Evolutionary conservation across 2,329 filamentous ascomycete genomes (phyloP), one percentile per base, ranked within the genome.

Genomic region (Curvularia eragrostidis): DNA sequence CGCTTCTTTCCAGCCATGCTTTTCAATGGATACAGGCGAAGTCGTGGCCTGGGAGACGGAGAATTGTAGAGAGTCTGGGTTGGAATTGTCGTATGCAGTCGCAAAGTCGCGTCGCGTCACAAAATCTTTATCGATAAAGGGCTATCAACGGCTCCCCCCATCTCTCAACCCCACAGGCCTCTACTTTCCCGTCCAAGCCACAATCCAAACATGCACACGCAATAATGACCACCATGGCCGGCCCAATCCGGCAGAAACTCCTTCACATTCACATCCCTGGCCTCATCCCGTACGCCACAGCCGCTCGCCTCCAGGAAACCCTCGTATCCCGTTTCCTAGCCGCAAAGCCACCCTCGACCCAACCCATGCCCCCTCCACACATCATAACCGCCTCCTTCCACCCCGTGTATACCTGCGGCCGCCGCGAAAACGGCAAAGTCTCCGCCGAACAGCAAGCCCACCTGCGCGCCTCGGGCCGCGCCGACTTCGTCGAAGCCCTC

Each of bases 401-500:
- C 32, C 92, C 93, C 1, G 91, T 93, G 46, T 97, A 95, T 78
- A 97, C 94, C 13, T 90, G 93, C 64, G 95, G 95, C 53, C 89
- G 94, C 5, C 90, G 95, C 30, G 93, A 97, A 70, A 68, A 80
- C 73, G 67, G 76, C 63, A 75, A 79, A 2, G 77, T 91, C 3
- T 78, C 80, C 1, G 50, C 69, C 0, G 64, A 69, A 1, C 84
- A 89, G 65, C 75, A 79, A 1, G 71, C 56, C 26, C 73, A 75
- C 63, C 67, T 82, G 32, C 68, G 78, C 44, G 63, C 71, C 30
- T 57, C 74, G 30, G 79, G 79, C 34, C 66, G 74, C 24, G 90
- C 89, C 3, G 80, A 85, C n/a, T 86, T 95, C 67, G 77, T 86
- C 42, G 83, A 88, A 68, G 89, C 91, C 13, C 84, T 87, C n/a